Percentiles rank a stretch among this genome's conserved stretches.
These are phyloP conservation scores for Penicillium sp. DNA, from an alignment of 2,329 filamentous ascomycete species.

Conservation along the genomic window DNA sequence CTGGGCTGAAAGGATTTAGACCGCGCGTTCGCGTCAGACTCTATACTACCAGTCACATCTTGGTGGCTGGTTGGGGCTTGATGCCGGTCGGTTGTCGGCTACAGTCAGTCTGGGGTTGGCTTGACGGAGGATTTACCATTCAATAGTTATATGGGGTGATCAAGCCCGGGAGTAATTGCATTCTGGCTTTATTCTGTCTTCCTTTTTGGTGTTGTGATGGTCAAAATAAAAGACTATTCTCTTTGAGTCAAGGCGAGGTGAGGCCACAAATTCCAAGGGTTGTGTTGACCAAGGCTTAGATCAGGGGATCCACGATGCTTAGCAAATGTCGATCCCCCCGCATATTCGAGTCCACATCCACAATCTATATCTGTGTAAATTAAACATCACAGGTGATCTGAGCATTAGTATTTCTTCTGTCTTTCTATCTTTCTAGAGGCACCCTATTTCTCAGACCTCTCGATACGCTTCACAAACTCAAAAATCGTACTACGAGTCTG, in stretches of 20 bases:
- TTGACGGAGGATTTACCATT: neutral
- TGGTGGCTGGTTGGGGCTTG: neutral
- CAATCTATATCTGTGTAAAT: neutral
- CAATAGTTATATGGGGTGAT: neutral
- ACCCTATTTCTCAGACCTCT: no score
- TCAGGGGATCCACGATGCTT: constrained; percentile 3
- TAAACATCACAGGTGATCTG: no score
- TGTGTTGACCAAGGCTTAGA: neutral
- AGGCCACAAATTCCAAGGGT: neutral
- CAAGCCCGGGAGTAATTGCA: neutral
- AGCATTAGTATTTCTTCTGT: no score
- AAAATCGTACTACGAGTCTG: no score
- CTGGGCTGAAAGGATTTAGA: neutral
- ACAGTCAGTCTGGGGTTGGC: neutral
- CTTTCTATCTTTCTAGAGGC: no score
- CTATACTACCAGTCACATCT: neutral
- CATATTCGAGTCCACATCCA: neutral
- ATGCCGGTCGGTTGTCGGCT: constrained; percentile 1
- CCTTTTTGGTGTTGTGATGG: no score
- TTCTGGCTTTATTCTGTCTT: neutral
- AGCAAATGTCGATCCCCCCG: constrained; percentile 4
- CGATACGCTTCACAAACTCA: no score
- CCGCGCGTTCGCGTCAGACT: neutral
- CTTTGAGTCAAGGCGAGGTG: neutral
- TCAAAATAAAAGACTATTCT: no score